Conservation (phyloP, 2,329 filamentous ascomycete genomes). For the Ambrosiella beaveri region DNA sequence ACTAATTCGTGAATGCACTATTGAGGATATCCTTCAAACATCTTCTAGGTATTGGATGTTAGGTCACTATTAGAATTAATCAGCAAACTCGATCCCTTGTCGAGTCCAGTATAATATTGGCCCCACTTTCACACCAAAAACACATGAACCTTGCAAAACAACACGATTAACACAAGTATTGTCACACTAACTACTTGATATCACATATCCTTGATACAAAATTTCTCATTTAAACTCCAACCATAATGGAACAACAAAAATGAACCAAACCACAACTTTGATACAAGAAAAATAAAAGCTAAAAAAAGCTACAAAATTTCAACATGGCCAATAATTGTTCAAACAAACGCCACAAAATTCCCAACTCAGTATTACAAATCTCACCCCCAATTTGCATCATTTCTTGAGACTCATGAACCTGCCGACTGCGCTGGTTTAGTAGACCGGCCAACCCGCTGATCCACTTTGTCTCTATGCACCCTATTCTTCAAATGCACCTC, state of each 20-base stretch:
- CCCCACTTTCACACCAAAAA: no score
- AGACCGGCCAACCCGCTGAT: conserved; percentile 18
- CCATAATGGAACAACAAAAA: neutral
- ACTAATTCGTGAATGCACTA: no score
- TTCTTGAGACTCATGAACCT: neutral
- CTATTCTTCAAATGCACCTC: conserved; percentile 83
- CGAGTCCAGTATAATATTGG: no score
- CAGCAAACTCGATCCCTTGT: no score
- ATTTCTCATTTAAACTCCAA: neutral
- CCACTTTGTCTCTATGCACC: conserved; percentile 55
- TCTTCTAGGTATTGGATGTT: no score
- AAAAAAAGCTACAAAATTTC: neutral
- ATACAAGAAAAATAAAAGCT: neutral
- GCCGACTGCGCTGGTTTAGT: conserved; percentile 10
- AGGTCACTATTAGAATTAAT: no score
- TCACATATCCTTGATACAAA: neutral
- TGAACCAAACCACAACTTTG: neutral
- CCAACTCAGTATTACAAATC: neutral
- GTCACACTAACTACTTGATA: neutral
- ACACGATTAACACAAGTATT: no score
- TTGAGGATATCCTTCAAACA: no score
- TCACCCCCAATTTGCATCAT: neutral
- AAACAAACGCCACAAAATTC: neutral
- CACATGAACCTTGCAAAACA: no score
- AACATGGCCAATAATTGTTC: neutral